phyloP scores from a whole-genome alignment of 352 stramenopile genomes.

The Phytopythium cucurbitacearum region DNA sequence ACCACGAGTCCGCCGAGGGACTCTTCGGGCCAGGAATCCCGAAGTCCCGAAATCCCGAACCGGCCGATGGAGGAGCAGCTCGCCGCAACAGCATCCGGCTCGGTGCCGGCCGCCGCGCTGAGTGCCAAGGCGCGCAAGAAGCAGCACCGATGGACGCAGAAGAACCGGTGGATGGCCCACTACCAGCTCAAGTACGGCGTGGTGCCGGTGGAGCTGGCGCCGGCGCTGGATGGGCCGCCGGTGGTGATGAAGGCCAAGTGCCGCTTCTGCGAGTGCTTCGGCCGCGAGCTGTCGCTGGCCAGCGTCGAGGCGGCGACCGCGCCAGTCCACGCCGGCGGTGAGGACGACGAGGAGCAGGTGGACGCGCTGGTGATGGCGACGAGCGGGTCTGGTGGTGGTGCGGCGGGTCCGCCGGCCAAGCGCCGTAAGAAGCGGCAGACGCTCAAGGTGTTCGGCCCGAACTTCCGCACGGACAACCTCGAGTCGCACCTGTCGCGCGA shows the following conservation, averaged over 20 bases:
- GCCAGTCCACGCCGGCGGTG: neutral
- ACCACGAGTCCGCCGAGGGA: neutral
- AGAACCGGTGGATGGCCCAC: conserved; percentile 61
- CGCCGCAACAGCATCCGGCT: neutral
- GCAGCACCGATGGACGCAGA: conserved; percentile 55
- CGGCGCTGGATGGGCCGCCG: conserved; percentile 9
- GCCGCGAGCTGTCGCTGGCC: conserved; percentile 20
- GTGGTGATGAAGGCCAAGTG: conserved; percentile 48
- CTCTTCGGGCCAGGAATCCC: neutral
- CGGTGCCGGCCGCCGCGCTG: neutral
- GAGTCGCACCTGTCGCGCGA: conserved; percentile 49
- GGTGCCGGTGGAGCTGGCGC: conserved; percentile 32
- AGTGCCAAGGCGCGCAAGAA: conserved; percentile 44
- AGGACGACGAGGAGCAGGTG: neutral
- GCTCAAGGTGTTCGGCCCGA: conserved; percentile 51
- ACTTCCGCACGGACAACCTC: conserved; percentile 57
- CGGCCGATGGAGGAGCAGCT: neutral
- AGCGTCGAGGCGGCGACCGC: neutral
- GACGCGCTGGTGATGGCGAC: neutral
- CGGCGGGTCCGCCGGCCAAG: conserved; percentile 18
- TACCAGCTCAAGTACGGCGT: conserved; percentile 66
- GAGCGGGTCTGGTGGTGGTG: too few species aligned
- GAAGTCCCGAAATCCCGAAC: neutral
- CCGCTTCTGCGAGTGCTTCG: conserved; percentile 58
- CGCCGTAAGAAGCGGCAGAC: conserved; percentile 54